phyloP scores from a whole-genome alignment of 805 yeast genomes.

The Wickerhamomyces sydowiorum region DNA sequence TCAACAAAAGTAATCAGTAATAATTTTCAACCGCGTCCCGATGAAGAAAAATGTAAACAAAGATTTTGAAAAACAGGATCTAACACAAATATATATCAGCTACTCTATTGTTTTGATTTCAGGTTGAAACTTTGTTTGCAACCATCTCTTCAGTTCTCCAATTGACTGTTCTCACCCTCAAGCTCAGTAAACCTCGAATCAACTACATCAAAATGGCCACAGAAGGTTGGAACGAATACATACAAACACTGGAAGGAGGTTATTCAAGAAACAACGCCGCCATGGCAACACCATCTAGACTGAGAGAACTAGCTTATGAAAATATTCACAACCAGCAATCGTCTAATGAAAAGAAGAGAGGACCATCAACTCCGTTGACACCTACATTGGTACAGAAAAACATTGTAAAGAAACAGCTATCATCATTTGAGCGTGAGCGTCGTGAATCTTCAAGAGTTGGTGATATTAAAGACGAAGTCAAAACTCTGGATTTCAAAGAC shows the following conservation, averaged over 20 bases:
- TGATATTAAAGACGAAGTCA: background rate
- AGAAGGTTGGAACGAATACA: background rate
- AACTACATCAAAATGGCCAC: no score
- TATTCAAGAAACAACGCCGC: background rate
- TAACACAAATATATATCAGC: no score
- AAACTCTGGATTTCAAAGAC: background rate
- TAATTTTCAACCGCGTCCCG: no score
- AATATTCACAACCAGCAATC: conserved; percentile 5
- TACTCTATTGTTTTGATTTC: no score
- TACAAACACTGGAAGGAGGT: background rate
- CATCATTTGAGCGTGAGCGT: background rate
- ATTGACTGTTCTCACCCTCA: no score
- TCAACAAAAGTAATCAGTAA: no score
- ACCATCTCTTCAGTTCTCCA: no score
- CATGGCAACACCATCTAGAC: conserved; percentile 15
- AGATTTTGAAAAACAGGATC: no score
- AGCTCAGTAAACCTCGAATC: no score
- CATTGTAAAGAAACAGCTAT: conserved; percentile 14
- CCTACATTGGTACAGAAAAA: conserved; percentile 20
- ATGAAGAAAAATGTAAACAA: no score
- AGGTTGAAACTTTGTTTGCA: no score
- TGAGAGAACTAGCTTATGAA: conserved; percentile 12
- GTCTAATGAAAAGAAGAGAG: conserved; percentile 15
- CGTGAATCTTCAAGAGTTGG: background rate
- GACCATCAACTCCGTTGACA: conserved; percentile 23